Percentiles rank a stretch among this genome's conserved stretches.
Evolutionary conservation across 1,284 basidiomycete genomes (phyloP).

Genomic region (Leccinum pallidistipes): DNA sequence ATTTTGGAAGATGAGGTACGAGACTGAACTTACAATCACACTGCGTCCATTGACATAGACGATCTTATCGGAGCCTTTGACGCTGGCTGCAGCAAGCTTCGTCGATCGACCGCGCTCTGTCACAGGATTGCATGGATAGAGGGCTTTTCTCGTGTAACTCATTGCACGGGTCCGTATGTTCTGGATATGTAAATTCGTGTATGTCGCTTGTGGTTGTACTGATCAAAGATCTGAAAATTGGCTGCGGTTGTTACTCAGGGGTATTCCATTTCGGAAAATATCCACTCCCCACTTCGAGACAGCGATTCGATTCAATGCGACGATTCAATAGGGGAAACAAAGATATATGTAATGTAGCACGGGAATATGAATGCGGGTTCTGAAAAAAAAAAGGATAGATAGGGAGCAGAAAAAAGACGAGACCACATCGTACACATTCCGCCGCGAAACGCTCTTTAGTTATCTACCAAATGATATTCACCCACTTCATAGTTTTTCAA

Average conservation of each 20-base stretch:
- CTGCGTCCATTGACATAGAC: constrained; percentile 86
- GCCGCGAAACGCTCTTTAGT: constrained; percentile 15
- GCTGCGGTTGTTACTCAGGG: constrained; percentile 22
- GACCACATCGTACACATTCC: neutral
- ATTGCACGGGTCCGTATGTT: constrained; percentile 11
- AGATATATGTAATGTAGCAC: constrained; percentile 6
- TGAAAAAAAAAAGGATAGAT: constrained; percentile 7
- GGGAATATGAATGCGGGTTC: neutral
- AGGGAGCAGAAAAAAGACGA: constrained; percentile 11
- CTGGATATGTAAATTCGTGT: neutral
- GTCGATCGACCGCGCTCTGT: constrained; percentile 76
- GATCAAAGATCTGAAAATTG: constrained; percentile 9
- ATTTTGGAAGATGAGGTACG: neutral
- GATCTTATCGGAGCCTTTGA: constrained; percentile 60
- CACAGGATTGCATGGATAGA: constrained; percentile 76
- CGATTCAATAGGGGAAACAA: neutral
- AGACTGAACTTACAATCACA: constrained; percentile 67
- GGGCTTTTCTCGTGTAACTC: constrained; percentile 31
- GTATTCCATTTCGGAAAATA: constrained; percentile 17
- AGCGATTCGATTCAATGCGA: neutral
- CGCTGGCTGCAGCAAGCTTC: constrained; percentile 79
- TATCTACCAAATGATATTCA: constrained; percentile 22
- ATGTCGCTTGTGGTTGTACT: constrained; percentile 1
- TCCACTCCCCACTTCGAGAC: neutral
- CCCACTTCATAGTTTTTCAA: constrained; percentile 64